phyloP scores from a whole-genome alignment of 768 basidiomycete genomes.

The Tylopilus balloui region DNA sequence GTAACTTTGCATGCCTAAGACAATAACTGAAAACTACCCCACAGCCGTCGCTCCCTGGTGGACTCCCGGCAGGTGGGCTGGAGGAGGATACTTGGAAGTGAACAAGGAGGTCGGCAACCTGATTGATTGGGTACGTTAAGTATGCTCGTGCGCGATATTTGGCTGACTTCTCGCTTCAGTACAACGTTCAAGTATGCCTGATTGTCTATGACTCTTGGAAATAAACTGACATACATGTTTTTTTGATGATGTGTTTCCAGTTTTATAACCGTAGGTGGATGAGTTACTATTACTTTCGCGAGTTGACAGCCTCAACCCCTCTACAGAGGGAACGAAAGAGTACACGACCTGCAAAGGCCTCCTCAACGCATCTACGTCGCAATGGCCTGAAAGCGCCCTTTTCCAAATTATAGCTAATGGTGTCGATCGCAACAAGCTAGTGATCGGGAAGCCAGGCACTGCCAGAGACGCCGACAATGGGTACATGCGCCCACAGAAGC shows the following conservation, averaged over 20 bases:
- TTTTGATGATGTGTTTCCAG: not conserved
- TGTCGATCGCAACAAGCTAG: conserved; percentile 43
- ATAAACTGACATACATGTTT: not conserved
- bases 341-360: conserved; percentile 59
- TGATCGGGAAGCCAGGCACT: conserved; percentile 46
- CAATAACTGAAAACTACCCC: not conserved
- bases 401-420: conserved; percentile 46
- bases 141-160: not conserved
- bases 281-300: conserved; percentile 16
- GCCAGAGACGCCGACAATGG: conserved; percentile 38
- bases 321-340: conserved; percentile 46
- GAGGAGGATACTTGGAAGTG: conserved; percentile 39
- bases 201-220: too few relatives aligned
- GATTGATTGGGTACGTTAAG: conserved; percentile 41
- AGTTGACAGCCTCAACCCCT: conserved; percentile 13
- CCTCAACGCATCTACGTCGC: conserved; percentile 48
- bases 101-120: conserved; percentile 36
- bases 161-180: conserved; percentile 21
- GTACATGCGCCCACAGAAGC: conserved; percentile 50
- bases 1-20: too few relatives aligned
- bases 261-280: conserved; percentile 24
- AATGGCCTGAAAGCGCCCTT: conserved; percentile 54
- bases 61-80: conserved; percentile 29
- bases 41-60: conserved; percentile 45
- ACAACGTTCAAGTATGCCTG: conserved; percentile 37